These are phyloP conservation scores for Plantago coronopus DNA, from an alignment of 305 asterid genomes.

Conservation along the genomic window DNA sequence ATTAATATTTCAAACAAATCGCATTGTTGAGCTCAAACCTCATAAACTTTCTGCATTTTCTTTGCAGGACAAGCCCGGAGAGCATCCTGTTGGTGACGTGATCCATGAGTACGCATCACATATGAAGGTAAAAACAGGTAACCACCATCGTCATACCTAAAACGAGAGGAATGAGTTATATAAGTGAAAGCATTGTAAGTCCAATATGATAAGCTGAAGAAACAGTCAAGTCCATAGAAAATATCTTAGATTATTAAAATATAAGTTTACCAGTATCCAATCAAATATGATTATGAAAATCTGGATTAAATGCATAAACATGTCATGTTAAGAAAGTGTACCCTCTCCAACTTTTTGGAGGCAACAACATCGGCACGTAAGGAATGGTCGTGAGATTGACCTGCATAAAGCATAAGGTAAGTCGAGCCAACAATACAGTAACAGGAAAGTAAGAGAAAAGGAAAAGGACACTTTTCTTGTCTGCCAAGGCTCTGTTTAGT, in stretches of 20 bases:
- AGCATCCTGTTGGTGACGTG: slow-evolving; percentile 69
- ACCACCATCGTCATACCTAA: slow-evolving; percentile 91
- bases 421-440: slow-evolving; percentile 18
- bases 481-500: too few species aligned
- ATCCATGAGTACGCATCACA: slow-evolving; percentile 92
- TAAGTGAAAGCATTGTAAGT: slow-evolving; percentile 19
- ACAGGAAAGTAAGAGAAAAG: slow-evolving; percentile 3
- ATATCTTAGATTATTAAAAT: too few species aligned
- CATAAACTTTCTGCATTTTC: slow-evolving; percentile 80
- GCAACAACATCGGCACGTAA: slow-evolving; percentile 93
- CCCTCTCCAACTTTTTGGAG: slow-evolving; percentile 95
- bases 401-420: slow-evolving; percentile 43
- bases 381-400: slow-evolving; percentile 71
- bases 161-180: slow-evolving; percentile 23
- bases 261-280: too few species aligned
- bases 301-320: too few species aligned
- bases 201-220: too few species aligned
- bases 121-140: slow-evolving; percentile 88
- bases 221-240: too few species aligned
- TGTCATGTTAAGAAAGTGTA: slow-evolving; percentile 24
- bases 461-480: slow-evolving; percentile 1
- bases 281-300: too few species aligned
- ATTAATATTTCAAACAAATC: too few species aligned
- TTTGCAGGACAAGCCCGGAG: slow-evolving; percentile 54
- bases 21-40: slow-evolving; percentile 45